Percentiles rank a stretch among this genome's conserved stretches.
phyloP scores from a whole-genome alignment of 257 asterid genomes.

The Cynanchum wilfordii region DNA sequence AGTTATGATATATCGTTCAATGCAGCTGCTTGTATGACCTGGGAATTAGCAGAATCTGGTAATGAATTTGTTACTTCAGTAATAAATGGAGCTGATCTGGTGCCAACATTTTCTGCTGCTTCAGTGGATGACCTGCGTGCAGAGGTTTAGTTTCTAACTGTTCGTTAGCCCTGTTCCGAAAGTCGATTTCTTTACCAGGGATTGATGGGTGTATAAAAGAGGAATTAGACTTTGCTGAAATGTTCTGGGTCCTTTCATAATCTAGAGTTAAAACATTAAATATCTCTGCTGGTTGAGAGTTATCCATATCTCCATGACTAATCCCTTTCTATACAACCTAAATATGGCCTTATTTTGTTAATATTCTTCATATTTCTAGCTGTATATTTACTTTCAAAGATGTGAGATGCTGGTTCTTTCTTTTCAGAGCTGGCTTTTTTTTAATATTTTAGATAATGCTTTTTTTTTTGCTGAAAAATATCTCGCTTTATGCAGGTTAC shows the following conservation, averaged over 20 bases:
- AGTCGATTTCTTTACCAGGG: background rate
- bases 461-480: background rate
- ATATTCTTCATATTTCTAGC: background rate
- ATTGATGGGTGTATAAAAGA: background rate
- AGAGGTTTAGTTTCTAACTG: constrained; percentile 51
- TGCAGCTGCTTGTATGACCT: constrained; percentile 99
- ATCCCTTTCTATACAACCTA: background rate
- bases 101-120: constrained; percentile 96
- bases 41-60: constrained; percentile 98
- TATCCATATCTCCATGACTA: background rate
- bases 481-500: constrained; percentile 56
- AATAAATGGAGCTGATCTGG: constrained; percentile 94
- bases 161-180: background rate
- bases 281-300: background rate
- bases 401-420: background rate
- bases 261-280: background rate
- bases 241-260: background rate
- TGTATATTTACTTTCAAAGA: background rate
- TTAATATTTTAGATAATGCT: background rate
- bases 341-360: background rate
- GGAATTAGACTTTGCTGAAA: background rate
- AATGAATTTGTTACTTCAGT: constrained; percentile 67
- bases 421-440: background rate
- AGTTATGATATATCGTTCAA: constrained; percentile 11
- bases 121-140: constrained; percentile 93